Evolutionary conservation across 2,329 filamentous ascomycete genomes (phyloP).

Genomic region (Alternaria tenuissima): DNA sequence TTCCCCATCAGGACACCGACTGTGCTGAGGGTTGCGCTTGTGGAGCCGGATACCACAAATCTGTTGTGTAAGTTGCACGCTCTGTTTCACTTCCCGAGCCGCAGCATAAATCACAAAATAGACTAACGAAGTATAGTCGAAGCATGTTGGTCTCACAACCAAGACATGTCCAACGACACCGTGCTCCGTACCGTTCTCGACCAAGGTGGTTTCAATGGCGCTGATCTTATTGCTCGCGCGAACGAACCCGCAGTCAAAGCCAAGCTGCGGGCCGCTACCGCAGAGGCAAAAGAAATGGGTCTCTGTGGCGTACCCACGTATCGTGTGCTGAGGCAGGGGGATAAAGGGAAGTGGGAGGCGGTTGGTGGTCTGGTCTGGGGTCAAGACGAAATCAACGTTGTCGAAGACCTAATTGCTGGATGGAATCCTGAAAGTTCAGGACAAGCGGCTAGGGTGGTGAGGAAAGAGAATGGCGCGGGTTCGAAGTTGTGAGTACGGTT

Average conservation of each 20-base stretch:
- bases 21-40: conserved; percentile 41
- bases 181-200: conserved; percentile 36
- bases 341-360: conserved; percentile 21
- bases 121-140: conserved; percentile 31
- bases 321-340: conserved; percentile 31
- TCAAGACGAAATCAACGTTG: conserved; percentile 44
- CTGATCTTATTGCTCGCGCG: conserved; percentile 35
- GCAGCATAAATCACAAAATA: rapidly evolving
- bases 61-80: conserved; percentile 32
- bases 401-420: conserved; percentile 47
- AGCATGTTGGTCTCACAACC: conserved; percentile 46
- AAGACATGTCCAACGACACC: conserved; percentile 37
- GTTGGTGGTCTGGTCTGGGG: conserved; percentile 44
- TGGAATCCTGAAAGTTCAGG: conserved; percentile 30
- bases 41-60: conserved; percentile 30
- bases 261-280: conserved; percentile 38
- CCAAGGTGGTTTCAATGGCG: conserved; percentile 38
- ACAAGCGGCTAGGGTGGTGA: conserved; percentile 18
- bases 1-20: conserved; percentile 49
- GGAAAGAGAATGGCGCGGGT: background rate
- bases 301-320: conserved; percentile 49
- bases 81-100: background rate
- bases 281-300: conserved; percentile 40
- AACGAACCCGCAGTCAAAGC: conserved; percentile 35
- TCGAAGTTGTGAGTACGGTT: conserved; percentile 12